Conservation (phyloP, 1,284 basidiomycete genomes). For the Neonothopanus nambi region DNA sequence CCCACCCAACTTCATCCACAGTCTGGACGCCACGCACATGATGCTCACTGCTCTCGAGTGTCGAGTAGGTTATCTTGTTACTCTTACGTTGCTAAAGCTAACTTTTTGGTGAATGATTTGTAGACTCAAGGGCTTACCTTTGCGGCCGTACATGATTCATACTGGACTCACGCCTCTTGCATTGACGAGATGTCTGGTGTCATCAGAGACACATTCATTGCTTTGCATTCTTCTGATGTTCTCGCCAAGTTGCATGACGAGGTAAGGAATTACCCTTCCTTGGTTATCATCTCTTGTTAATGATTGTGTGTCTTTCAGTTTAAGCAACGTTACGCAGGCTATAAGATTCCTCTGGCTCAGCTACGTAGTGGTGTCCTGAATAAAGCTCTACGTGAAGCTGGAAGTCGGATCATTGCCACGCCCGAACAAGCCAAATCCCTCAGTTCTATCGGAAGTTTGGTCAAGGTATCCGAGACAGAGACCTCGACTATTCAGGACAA, state of each 20-base stretch:
- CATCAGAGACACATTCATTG: slow-evolving; percentile 94
- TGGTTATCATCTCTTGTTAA: neutral
- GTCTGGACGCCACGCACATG: slow-evolving; percentile 98
- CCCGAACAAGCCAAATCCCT: slow-evolving; percentile 40
- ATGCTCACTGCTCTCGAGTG: slow-evolving; percentile 95
- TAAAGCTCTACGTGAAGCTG: slow-evolving; percentile 41
- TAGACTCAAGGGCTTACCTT: slow-evolving; percentile 78
- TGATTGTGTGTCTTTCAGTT: slow-evolving; percentile 52
- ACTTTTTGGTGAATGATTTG: neutral
- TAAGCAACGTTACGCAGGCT: slow-evolving; percentile 73
- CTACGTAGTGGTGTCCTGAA: slow-evolving; percentile 39
- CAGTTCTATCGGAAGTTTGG: slow-evolving; percentile 27
- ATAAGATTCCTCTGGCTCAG: slow-evolving; percentile 69
- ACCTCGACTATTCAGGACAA: slow-evolving; percentile 23
- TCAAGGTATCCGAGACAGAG: slow-evolving; percentile 31
- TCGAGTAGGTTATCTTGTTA: slow-evolving; percentile 47
- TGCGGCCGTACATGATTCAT: slow-evolving; percentile 97
- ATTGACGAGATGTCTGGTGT: slow-evolving; percentile 90
- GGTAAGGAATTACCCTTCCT: slow-evolving; percentile 37
- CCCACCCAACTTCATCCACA: slow-evolving; percentile 99
- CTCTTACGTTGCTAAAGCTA: neutral
- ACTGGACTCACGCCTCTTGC: slow-evolving; percentile 94
- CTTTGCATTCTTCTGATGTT: slow-evolving; percentile 87
- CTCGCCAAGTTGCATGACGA: slow-evolving; percentile 62
- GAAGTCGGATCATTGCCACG: slow-evolving; percentile 42